Conservation (phyloP, 2,329 filamentous ascomycete genomes). For the Aspergillus tubingensis region DNA sequence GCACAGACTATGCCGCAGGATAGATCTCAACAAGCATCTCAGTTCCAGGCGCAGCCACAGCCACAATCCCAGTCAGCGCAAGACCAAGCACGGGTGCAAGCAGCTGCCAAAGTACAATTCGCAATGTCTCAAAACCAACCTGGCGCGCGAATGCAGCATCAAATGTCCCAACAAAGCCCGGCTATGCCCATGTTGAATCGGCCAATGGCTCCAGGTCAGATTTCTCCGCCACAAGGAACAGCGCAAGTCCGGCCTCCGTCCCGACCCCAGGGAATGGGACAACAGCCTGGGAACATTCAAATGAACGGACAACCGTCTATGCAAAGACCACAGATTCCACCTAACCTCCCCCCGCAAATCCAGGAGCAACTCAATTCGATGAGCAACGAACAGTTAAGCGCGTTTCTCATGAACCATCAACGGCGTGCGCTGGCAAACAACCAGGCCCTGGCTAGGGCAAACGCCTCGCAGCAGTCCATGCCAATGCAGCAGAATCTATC, state of each 20-base stretch:
- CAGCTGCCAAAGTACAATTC: slow-evolving; percentile 49
- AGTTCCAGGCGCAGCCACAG: slow-evolving; percentile 41
- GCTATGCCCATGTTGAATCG: slow-evolving; percentile 48
- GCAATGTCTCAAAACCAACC: slow-evolving; percentile 49
- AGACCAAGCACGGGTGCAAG: slow-evolving; percentile 45
- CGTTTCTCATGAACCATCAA: slow-evolving; percentile 37
- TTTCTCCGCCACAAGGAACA: slow-evolving; percentile 39
- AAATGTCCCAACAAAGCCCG: slow-evolving; percentile 44
- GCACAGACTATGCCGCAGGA: slow-evolving; percentile 48
- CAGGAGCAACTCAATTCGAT: slow-evolving; percentile 40
- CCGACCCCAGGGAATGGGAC: slow-evolving; percentile 36
- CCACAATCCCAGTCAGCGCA: slow-evolving; percentile 33
- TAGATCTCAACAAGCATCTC: slow-evolving; percentile 39
- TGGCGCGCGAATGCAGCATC: slow-evolving; percentile 40
- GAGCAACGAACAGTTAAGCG: slow-evolving; percentile 37
- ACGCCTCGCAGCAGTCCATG: slow-evolving; percentile 32
- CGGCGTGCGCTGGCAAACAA: slow-evolving; percentile 35
- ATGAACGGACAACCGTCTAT: slow-evolving; percentile 32
- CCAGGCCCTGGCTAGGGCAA: slow-evolving; percentile 34
- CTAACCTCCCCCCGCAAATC: slow-evolving; percentile 35
- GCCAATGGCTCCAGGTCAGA: slow-evolving; percentile 41
- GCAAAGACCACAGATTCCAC: slow-evolving; percentile 38
- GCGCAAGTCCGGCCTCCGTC: slow-evolving; percentile 39
- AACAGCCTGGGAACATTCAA: slow-evolving; percentile 31
- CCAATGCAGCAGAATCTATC: slow-evolving; percentile 32